phyloP scores from a whole-genome alignment of 2,329 filamentous ascomycete genomes.

The Karstenula rhodostoma region DNA sequence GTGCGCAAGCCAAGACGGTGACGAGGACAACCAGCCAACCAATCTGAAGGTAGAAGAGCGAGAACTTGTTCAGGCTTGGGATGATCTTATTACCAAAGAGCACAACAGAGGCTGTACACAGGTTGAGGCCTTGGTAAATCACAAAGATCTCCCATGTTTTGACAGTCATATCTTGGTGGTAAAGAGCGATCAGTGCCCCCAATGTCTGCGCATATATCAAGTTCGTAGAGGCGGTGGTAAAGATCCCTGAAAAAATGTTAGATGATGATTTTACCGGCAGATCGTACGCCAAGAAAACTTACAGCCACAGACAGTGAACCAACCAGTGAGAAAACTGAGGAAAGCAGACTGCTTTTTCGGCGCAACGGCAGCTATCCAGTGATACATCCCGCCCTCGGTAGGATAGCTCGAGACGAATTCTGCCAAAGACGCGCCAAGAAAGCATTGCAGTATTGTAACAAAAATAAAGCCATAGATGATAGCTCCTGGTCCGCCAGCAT shows the following conservation, averaged over 20 bases:
- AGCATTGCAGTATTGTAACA: constrained; percentile 19
- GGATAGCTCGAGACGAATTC: constrained; percentile 23
- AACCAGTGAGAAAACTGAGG: constrained; percentile 22
- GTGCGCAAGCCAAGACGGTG: constrained; percentile 20
- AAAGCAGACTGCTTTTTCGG: constrained; percentile 17
- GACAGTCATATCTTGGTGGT: constrained; percentile 14
- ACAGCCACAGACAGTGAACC: constrained; percentile 22
- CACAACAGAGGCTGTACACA: constrained; percentile 18
- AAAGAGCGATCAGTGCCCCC: constrained; percentile 19
- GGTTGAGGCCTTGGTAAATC: constrained; percentile 20
- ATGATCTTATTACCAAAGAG: constrained; percentile 20
- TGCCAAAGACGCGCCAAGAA: constrained; percentile 21
- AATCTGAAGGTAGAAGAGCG: constrained; percentile 22
- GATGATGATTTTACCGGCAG: neutral
- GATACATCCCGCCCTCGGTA: constrained; percentile 22
- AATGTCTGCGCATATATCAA: constrained; percentile 21
- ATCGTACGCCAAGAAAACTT: neutral
- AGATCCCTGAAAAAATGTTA: constrained; percentile 16
- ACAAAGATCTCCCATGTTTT: constrained; percentile 21
- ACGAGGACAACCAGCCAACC: constrained; percentile 20
- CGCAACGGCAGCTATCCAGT: constrained; percentile 22
- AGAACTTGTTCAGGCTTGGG: constrained; percentile 21
- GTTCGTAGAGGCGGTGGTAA: constrained; percentile 22
- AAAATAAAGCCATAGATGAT: constrained; percentile 22
- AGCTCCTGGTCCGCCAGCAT: constrained; percentile 21